These are phyloP conservation scores for Skeletonema tropicum DNA, from an alignment of 108 stramenopile genomes.

Conservation along the genomic window DNA sequence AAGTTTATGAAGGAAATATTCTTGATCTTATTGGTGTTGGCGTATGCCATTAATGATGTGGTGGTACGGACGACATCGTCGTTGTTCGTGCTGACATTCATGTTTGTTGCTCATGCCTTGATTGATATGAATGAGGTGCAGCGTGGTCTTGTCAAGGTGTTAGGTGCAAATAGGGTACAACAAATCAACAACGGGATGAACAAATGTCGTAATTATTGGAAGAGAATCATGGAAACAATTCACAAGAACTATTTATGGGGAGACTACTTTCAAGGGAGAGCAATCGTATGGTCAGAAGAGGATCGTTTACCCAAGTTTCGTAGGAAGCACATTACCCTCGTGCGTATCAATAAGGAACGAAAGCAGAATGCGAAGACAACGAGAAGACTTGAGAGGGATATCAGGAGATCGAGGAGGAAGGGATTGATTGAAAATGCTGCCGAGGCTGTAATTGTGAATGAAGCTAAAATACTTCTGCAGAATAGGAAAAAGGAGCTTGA, in stretches of 20 bases:
- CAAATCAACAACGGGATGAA: background rate
- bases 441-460: constrained; percentile 7
- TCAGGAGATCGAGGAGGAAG: constrained; percentile 12
- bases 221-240: background rate
- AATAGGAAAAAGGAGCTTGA: constrained; percentile 21
- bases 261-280: constrained; percentile 17
- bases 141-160: constrained; percentile 12
- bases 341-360: constrained; percentile 23
- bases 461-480: constrained; percentile 10
- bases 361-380: constrained; percentile 24
- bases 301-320: constrained; percentile 32
- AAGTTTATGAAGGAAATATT: constrained; percentile 38
- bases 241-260: constrained; percentile 27
- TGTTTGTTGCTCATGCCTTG: constrained; percentile 12
- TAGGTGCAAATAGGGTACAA: background rate
- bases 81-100: constrained; percentile 6
- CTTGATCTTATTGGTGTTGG: constrained; percentile 14
- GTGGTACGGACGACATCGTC: constrained; percentile 14
- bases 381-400: constrained; percentile 17
- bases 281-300: constrained; percentile 25
- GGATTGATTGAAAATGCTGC: constrained; percentile 15
- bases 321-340: constrained; percentile 17
- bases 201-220: background rate
- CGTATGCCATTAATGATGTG: constrained; percentile 28
- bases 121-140: constrained; percentile 25